Base-by-base conservation (phyloP, 2,329 filamentous ascomycete genomes). In the Xylariaceae sp. region DNA sequence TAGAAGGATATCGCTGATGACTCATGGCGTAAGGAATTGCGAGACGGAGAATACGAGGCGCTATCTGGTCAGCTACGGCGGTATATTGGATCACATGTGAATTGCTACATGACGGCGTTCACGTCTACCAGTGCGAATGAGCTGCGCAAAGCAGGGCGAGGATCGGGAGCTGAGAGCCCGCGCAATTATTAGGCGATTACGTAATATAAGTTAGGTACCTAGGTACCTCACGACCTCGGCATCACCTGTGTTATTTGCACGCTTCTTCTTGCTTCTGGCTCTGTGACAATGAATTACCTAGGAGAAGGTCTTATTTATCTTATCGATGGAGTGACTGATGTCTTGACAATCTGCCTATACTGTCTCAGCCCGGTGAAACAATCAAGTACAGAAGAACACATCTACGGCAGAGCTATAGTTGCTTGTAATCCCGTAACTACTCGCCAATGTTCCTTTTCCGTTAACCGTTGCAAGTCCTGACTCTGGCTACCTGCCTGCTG, bases 1-100 rank as follows among this genome's bases (percentile, higher is more conserved):
- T 75, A 13, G 80, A 80, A 7, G 79, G 74, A 61, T 80, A 81
- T 61, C 78, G 71, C 68, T 83, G 80, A 63, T 84, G 80, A 68
- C 77, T 81, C 80, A 83, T 83, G 53, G 56, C 37, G 51, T 21
- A 45, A 53, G 32, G 51, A 43, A 49, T 48, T 32, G 16, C 18
- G 49, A 43, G 44, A 40, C 42, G 45, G 30, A 18, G 29, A 36
- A 39, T 32, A 34, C 41, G 39, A 41, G 18, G 39, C 41, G 30
- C n/a, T 50, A 29, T 46, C 29, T 36, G 29, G 29, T 10, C 40
- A 54, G 19, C 30, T 49, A 36, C 34, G 45, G 39, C 15, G 19
- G 9, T 26, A 34, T 49, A 32, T n/a, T 21, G 26, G 40, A 49
- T 26, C 43, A 44, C 37, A 53, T 12, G 48, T 22, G 34, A 44